Percentiles rank a stretch among this genome's conserved stretches.
Evolutionary conservation across 306 rosid species (phyloP).

Genomic region (Oxytropis ochrocephala): DNA sequence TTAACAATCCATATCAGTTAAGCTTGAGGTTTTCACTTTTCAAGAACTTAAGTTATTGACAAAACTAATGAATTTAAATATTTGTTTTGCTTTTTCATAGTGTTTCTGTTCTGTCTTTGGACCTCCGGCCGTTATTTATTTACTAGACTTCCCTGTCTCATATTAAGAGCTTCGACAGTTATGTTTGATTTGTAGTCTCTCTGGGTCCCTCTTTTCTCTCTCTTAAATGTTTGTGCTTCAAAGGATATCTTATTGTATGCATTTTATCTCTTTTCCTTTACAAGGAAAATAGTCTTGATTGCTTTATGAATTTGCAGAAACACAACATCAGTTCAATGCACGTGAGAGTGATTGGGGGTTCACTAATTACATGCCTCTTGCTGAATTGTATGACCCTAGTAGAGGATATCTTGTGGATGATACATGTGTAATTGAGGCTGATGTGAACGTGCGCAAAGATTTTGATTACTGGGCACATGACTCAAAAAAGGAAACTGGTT

Average conservation of each 20-base stretch:
- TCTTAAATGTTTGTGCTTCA: background rate
- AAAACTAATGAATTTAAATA: background rate
- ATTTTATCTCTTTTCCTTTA: background rate
- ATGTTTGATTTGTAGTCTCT: background rate
- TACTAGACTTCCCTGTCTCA: background rate
- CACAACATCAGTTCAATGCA: conserved; percentile 83
- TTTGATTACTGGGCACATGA: conserved; percentile 83
- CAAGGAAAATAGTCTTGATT: conserved; percentile 4
- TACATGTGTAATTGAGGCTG: conserved; percentile 76
- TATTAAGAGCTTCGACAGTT: background rate
- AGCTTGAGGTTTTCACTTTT: background rate
- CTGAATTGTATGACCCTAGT: conserved; percentile 68
- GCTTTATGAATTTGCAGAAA: conserved; percentile 47
- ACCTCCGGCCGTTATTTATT: background rate
- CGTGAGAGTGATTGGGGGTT: conserved; percentile 97
- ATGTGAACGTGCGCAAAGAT: conserved; percentile 74
- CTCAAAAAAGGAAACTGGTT: conserved; percentile 94
- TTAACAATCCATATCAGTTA: background rate
- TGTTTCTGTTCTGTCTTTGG: background rate
- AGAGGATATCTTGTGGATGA: conserved; percentile 81
- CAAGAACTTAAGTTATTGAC: background rate
- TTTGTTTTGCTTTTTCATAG: background rate
- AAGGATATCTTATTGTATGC: background rate
- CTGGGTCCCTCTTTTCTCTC: background rate
- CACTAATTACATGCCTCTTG: conserved; percentile 76